phyloP scores from a whole-genome alignment of 2,329 filamentous ascomycete species.

The Fusarium solani-melongenae region DNA sequence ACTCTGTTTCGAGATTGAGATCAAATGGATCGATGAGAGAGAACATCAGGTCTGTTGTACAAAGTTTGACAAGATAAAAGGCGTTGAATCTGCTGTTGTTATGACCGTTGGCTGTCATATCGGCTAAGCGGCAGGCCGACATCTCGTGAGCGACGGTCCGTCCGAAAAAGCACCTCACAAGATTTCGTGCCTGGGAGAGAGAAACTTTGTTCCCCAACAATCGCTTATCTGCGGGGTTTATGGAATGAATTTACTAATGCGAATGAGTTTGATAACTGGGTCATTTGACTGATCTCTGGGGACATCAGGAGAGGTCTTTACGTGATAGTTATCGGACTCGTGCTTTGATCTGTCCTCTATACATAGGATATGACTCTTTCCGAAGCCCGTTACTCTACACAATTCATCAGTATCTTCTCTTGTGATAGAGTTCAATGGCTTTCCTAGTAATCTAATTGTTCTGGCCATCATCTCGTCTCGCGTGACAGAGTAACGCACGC shows the following conservation, averaged over 20 bases:
- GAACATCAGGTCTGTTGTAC: not conserved
- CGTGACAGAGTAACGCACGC: not conserved
- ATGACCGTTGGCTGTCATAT: not conserved
- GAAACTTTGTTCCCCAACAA: constrained; percentile 3
- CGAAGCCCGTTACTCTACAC: not conserved
- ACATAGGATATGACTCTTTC: not conserved
- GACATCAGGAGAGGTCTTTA: not conserved
- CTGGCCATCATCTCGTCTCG: not conserved
- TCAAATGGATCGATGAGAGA: not conserved
- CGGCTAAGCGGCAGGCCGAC: not conserved
- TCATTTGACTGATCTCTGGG: constrained; percentile 5
- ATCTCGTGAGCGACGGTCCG: not conserved
- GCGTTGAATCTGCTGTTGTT: not conserved
- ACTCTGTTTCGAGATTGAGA: constrained; percentile 19
- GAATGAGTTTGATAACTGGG: constrained; percentile 11
- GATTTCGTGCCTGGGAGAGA: not conserved
- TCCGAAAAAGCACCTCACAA: not conserved
- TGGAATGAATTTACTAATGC: constrained; percentile 26
- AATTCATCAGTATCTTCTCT: not conserved
- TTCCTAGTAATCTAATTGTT: not conserved
- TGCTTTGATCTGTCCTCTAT: not conserved
- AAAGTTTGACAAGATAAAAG: not conserved
- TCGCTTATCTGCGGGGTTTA: constrained; percentile 36
- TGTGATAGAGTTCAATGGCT: not conserved
- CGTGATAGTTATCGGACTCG: not conserved